Conservation (phyloP, 305 asterid genomes). For the Fraxinus nigra region DNA sequence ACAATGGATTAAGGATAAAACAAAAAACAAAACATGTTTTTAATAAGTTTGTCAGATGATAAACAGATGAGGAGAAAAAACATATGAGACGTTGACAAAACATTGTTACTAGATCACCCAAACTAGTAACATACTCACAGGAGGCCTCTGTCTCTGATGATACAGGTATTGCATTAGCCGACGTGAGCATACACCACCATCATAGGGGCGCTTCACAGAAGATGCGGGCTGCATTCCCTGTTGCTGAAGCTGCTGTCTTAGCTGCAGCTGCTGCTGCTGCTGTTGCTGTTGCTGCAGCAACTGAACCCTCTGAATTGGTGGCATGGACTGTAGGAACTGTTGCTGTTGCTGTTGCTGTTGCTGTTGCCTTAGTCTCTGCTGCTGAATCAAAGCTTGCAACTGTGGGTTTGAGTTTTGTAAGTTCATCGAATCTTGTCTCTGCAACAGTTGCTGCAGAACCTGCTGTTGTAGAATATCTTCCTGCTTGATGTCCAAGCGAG, state of each 20-base stretch:
- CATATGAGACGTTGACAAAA: neutral
- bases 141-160: constrained; percentile 87
- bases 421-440: constrained; percentile 71
- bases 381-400: constrained; percentile 77
- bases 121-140: constrained; percentile 55
- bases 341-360: constrained; percentile 33
- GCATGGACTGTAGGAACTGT: neutral
- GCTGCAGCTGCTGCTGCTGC: constrained; percentile 60
- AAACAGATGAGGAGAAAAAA: neutral
- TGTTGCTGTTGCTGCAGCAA: neutral
- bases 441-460: constrained; percentile 73
- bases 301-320: constrained; percentile 2
- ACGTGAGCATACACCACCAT: constrained; percentile 87
- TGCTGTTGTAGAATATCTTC: constrained; percentile 80
- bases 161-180: constrained; percentile 86
- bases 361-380: constrained; percentile 73
- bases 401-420: constrained; percentile 74
- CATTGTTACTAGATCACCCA: neutral
- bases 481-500: constrained; percentile 85
- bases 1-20: constrained; percentile 11
- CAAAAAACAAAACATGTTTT: neutral
- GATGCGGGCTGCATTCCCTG: constrained; percentile 66
- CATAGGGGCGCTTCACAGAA: constrained; percentile 71
- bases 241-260: constrained; percentile 68
- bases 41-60: constrained; percentile 11